phyloP scores from a whole-genome alignment of 768 basidiomycete species.

The Leccinellum rugosiceps region DNA sequence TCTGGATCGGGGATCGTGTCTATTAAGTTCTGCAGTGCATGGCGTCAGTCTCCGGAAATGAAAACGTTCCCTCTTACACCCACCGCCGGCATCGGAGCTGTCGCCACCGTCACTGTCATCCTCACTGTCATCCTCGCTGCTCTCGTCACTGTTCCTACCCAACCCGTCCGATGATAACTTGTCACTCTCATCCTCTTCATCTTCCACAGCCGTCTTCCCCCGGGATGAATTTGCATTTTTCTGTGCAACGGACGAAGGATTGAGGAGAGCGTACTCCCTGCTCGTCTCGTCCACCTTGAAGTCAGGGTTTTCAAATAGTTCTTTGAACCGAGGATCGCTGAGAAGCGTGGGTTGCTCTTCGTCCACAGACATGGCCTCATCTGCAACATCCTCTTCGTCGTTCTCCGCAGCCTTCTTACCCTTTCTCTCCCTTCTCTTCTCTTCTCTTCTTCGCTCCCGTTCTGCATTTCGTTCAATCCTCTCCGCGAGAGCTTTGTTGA shows the following conservation, averaged over 20 bases:
- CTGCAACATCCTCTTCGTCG: constrained; percentile 31
- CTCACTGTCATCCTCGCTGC: constrained; percentile 46
- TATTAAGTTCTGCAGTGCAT: constrained; percentile 42
- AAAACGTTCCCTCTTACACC: constrained; percentile 15
- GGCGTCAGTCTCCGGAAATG: constrained; percentile 14
- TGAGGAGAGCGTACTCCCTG: constrained; percentile 88
- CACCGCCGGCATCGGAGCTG: constrained; percentile 60
- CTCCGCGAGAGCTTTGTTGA: constrained; percentile 85
- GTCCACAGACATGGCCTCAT: constrained; percentile 34
- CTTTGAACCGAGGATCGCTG: constrained; percentile 84
- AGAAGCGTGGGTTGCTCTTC: constrained; percentile 49
- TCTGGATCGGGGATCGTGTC: constrained; percentile 54
- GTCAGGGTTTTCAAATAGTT: constrained; percentile 86
- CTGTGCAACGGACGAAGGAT: constrained; percentile 76
- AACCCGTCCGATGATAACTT: constrained; percentile 58
- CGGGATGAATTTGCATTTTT: constrained; percentile 36
- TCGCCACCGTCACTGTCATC: constrained; percentile 42
- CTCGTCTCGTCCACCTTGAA: constrained; percentile 88
- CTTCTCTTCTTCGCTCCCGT: constrained; percentile 51
- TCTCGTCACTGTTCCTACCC: constrained; percentile 40
- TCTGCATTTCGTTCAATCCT: constrained; percentile 59
- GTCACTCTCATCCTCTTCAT: constrained; percentile 87
- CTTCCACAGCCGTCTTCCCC: constrained; percentile 78
- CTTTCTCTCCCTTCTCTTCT: constrained; percentile 49
- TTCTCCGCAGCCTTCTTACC: constrained; percentile 36